Evolutionary conservation across 2,329 filamentous ascomycete genomes (phyloP), one percentile per base, ranked within the genome.

Genomic region (Phoma herbarum): DNA sequence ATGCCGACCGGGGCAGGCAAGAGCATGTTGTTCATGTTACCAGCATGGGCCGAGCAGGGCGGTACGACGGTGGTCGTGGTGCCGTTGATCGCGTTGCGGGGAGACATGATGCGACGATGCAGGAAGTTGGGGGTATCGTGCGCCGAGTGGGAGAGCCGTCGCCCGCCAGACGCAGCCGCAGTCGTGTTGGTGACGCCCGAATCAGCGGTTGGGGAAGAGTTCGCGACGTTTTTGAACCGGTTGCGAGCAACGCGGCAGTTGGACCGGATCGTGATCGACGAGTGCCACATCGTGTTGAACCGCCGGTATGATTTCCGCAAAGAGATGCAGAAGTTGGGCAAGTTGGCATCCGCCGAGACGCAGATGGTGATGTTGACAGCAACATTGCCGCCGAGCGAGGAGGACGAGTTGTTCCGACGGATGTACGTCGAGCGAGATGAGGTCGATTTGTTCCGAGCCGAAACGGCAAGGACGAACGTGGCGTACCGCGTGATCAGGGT

Each of bases 111-210:
- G 29, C 18, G 18, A n/a, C 29, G 29, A 6, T 47, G 29, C 29
- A 47, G 9, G n/a, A 14, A 33, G 28, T 39, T 60, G 33, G 59
- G 59, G 12, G 62, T 66, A 41, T 29, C 31, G 23, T 68, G 56
- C 46, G 59, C 49, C 9, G 54, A 60, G 60, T 74, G 46, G 70
- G 54, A 68, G 12, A 58, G 63, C 9, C 39, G 46, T 1, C 50
- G 44, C 20, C 64, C 54, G 39, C 62, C 41, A 20, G 60, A 70
- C 28, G 41, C 23, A 28, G 66, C 60, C 6, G 43, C 45, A 9
- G 56, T 73, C 9, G 52, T 74, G 29, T 58, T 73, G 8, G 66
- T 72, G 11, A 71, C 59, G 52, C 69, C 62, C 14, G 52, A 73
- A 61, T 62, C 52, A 16, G 71, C 60, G 1, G 57, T 72, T 2